Evolutionary conservation across 805 yeast genomes (phyloP).

Genomic region (Pichia occidentalis): DNA sequence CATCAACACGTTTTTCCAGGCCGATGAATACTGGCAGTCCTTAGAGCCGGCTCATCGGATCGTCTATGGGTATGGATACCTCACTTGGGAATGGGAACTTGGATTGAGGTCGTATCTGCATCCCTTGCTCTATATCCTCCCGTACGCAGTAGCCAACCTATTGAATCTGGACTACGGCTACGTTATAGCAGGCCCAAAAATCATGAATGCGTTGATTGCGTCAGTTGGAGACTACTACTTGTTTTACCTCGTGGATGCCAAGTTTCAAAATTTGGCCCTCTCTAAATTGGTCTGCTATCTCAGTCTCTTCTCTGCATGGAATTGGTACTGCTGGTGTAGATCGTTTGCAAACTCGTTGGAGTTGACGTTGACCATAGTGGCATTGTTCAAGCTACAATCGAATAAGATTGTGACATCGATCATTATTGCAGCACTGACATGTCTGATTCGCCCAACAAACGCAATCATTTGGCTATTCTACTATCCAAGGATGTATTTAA

Average conservation of each 20-base stretch:
- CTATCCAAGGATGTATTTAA: constrained; percentile 35
- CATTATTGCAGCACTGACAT: constrained; percentile 50
- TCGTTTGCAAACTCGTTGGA: constrained; percentile 85
- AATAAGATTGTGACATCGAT: constrained; percentile 21
- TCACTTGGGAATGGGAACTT: constrained; percentile 92
- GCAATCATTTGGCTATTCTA: constrained; percentile 66
- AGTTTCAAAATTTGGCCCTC: constrained; percentile 26
- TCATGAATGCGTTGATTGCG: constrained; percentile 63
- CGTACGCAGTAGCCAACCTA: constrained; percentile 31
- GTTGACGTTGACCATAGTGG: constrained; percentile 58
- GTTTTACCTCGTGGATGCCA: constrained; percentile 35
- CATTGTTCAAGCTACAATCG: constrained; percentile 58
- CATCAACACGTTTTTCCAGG: constrained; percentile 77
- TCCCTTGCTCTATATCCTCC: constrained; percentile 61
- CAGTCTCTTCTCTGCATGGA: constrained; percentile 64
- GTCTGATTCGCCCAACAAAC: constrained; percentile 81
- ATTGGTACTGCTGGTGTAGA: constrained; percentile 74
- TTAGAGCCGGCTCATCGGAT: constrained; percentile 82
- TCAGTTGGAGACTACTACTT: constrained; percentile 63
- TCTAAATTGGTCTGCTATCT: constrained; percentile 40
- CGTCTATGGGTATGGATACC: constrained; percentile 72
- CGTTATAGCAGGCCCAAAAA: constrained; percentile 51
- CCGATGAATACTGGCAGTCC: constrained; percentile 93
- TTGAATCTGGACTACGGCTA: constrained; percentile 34
- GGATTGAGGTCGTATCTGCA: constrained; percentile 73